These are phyloP conservation scores for Colletotrichum sp. DNA, from an alignment of 2,329 filamentous ascomycete species.

Conservation along the genomic window DNA sequence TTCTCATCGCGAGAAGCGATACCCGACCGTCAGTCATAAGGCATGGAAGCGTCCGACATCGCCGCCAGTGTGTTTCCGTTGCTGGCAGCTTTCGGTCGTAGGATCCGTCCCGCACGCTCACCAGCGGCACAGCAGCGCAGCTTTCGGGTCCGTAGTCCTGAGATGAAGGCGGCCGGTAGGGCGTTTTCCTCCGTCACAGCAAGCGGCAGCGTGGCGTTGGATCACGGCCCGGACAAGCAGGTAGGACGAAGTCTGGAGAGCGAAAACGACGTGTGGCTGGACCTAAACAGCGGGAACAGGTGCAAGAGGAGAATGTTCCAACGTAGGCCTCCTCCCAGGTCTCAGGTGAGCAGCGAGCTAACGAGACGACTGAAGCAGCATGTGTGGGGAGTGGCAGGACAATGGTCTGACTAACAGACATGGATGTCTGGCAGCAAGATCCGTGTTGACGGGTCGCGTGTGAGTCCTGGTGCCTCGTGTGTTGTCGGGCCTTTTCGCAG, in stretches of 20 bases:
- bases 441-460: constrained; percentile 10
- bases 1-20: neutral
- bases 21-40: neutral
- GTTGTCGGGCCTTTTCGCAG: neutral
- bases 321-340: neutral
- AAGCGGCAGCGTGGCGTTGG: constrained; percentile 3
- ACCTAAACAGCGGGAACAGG: neutral
- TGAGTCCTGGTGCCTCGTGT: neutral
- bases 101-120: neutral
- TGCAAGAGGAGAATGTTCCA: neutral
- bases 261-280: neutral
- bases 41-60: neutral
- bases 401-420: neutral
- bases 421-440: neutral
- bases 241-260: neutral
- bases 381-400: neutral
- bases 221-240: constrained; percentile 5
- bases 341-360: neutral
- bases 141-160: neutral
- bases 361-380: neutral
- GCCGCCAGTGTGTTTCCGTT: neutral
- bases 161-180: neutral
- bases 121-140: neutral
- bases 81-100: neutral
- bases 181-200: neutral